phyloP scores from a whole-genome alignment of 1,284 basidiomycete species.

The Puccinia brachypodii region DNA sequence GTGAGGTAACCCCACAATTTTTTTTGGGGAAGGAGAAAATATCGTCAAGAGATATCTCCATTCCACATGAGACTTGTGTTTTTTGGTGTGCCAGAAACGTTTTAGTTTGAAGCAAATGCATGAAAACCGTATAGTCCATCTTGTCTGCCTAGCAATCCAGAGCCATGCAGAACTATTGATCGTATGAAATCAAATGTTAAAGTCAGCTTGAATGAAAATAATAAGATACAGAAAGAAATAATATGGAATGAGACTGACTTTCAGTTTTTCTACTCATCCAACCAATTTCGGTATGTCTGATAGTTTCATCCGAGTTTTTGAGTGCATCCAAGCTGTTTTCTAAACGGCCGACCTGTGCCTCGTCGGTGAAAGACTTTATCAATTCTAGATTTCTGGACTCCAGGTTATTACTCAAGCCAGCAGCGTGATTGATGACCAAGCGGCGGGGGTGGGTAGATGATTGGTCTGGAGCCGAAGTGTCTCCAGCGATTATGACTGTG shows the following conservation, averaged over 20 bases:
- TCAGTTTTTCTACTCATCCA: constrained; percentile 42
- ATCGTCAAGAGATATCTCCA: too few relatives aligned
- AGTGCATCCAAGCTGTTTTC: constrained; percentile 14
- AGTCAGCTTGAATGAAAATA: neutral
- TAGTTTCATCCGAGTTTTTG: constrained; percentile 8
- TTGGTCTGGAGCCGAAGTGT: neutral
- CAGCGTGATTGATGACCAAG: neutral
- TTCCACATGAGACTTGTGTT: too few relatives aligned
- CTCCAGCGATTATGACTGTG: neutral
- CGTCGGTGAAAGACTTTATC: neutral
- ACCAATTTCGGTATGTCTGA: constrained; percentile 28
- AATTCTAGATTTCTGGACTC: neutral
- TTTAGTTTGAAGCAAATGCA: constrained; percentile 20
- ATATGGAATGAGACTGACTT: neutral
- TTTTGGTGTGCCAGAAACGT: too few relatives aligned
- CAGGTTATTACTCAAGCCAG: neutral
- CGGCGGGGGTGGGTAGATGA: neutral
- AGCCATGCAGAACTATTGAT: constrained; percentile 23
- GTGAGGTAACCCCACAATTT: too few relatives aligned
- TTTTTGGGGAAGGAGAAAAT: too few relatives aligned
- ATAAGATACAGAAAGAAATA: neutral
- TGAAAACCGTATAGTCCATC: constrained; percentile 38
- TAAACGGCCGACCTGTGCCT: neutral
- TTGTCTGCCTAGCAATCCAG: constrained; percentile 29
- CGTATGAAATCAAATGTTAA: neutral